Evolutionary conservation across 2,329 filamentous ascomycete genomes (phyloP), one percentile per base, ranked within the genome.

Genomic region (Cercospora sp.): DNA sequence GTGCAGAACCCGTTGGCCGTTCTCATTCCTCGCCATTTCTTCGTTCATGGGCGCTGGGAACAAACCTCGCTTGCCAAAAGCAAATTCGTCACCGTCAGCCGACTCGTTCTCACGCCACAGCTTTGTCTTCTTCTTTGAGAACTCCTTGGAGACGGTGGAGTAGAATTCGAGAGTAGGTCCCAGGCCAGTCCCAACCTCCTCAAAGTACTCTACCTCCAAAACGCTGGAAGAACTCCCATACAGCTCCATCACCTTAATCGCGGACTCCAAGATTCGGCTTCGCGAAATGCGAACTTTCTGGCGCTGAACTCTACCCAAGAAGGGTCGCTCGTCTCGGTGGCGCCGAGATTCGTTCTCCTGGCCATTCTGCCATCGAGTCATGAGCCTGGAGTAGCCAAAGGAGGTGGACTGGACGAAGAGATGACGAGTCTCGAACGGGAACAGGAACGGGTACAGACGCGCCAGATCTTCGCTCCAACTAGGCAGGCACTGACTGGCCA

Each of bases 221-320:
- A 98, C 92, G 78, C 94, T 98, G 68, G 97, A 92, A 0, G 94
- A 97, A n/a, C 92, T 92, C 0, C 95, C 95, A 75, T 99, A 99
- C 2, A 98, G 87, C 74, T 99, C 94, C 94, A 99, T 98, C 32
- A 99, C 95, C 80, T 99, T 99, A 79, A 98, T 85, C 0, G 95
- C 95, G 13, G 95, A 98, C 78, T 99, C 95, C 7, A 99, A 85
- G 57, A 99, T 97, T 75, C 96, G 93, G n/a, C 88, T 89, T 53
- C 95, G 89, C 5, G 94, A 97, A 69, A 99, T 98, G 55, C 95
- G 90, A n/a, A 99, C 94, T 80, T 99, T 99, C 77, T 99, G 95
- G 66, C 95, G 89, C 79, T 98, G 95, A 1, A 97, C 86, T 51
- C 94, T 88, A 13, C 95, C 95, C 2, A 98, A 84, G 85, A 96